Evolutionary conservation across 495 filamentous ascomycete genomes (phyloP), one percentile per base, ranked within the genome.

Genomic region (Xylaria castorea): DNA sequence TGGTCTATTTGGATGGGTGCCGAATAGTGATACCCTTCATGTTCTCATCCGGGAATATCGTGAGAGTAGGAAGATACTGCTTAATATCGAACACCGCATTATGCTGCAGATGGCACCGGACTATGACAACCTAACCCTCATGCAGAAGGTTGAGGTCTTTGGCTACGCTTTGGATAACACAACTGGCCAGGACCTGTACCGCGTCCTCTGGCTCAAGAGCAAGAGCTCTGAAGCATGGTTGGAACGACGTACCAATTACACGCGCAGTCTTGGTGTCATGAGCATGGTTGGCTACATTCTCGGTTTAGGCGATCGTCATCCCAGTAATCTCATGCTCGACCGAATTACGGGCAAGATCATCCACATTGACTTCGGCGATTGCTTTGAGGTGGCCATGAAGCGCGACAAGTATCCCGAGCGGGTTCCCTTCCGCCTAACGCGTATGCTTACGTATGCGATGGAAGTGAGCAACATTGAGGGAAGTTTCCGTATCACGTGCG

Each of bases 271-370:
- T 18, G 96, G 93, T 74, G 97, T 98, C 71, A 99, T 98, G 96
- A 97, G 94, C n/a, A 99, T 99, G 95, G 96, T 98, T 11, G 96
- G 96, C 68, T 98, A 99, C 78, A 97, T 99, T 77, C 92, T 99
- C 53, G 96, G 96, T 73, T 87, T 99, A 55, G 96, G 96, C 40
- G 96, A 99, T 80, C 90, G 96, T 42, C 96, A 99, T 83, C 96
- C 96, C 38, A 97, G 94, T 66, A 99, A 99, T 77, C 85, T 99
- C 78, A 95, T 99, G 90, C 89, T 99, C 38, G 96, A 98, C 82
- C 91, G 93, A 30, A 90, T 96, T 73, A 99, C 94, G 6, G 96
- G 96, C 75, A 97, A 94, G 81, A 94, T 99, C 68, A 91, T 99
- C 70, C 96, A 99, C 80, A 97, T 98, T 74, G 96, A 99, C 84